Evolutionary conservation across 148 eudicot species (phyloP), one percentile per base, ranked within the genome.

Genomic region (Vaccinium darrowii): DNA sequence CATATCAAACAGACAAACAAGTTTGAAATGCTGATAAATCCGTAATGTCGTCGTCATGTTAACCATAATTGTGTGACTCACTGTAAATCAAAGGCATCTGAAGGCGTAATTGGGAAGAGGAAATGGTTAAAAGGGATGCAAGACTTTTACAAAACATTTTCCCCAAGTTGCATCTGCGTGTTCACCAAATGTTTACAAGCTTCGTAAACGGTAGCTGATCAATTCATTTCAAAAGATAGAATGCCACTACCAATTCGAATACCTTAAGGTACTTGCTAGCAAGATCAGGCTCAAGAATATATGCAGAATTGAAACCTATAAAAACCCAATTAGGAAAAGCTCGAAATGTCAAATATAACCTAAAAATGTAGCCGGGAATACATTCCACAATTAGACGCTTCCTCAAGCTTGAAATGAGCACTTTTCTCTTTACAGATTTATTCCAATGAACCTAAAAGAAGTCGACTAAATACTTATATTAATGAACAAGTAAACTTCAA

Each of bases 401-500:
- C 53, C 72, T 80, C 72, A 60, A 39, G 51, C 71, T 80, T 9
- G 3, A 80, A 58, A 78, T 7, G 12, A 52, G 12, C 56, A 10
- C 74, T 58, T 65, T 78, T 65, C 57, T 49, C 63, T 81, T 52
- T 51, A 83, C 77, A 27, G 6, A 12, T 14, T 78, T 77, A 84
- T 75, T 78, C 27, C 57, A 50, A 60, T 52, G 50, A 80, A 33
- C 52, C 47, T 21, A 62, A 83, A 76, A 36, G 18, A 65, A 65
- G 52, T 52, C 1, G 50, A 84, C 73, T 56, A 78, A 63, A 52
- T 39, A 21, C 67, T 30, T 36, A 36, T 36, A 36, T 36, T 49
- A 52, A 78, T 47, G 4, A 84, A 76, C 85, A 76, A 76, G 79
- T 43, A 75, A 75, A 63, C 19, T 25, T 76, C 23, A 16, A 33